These are phyloP conservation scores for Kregervanrija fluxuum DNA, from an alignment of 805 yeast genomes.

Conservation along the genomic window DNA sequence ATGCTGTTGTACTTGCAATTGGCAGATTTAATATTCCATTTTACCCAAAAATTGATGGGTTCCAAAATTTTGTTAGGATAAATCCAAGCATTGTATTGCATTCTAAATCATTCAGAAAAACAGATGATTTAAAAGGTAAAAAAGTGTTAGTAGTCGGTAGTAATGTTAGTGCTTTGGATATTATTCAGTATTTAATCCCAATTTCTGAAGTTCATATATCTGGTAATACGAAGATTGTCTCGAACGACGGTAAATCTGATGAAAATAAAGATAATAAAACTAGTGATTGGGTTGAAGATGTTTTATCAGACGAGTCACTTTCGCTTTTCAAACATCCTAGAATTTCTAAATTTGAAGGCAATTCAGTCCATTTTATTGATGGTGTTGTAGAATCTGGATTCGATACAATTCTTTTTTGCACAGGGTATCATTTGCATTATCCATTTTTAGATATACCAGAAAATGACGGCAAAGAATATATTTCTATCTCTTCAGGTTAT, in stretches of 20 bases:
- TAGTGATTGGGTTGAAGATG: slow-evolving; percentile 30
- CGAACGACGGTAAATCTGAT: background rate
- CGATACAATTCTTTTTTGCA: slow-evolving; percentile 39
- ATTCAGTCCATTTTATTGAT: slow-evolving; percentile 25
- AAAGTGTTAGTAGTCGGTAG: slow-evolving; percentile 28
- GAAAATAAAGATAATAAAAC: background rate
- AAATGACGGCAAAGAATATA: slow-evolving; percentile 12
- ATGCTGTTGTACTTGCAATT: slow-evolving; percentile 33
- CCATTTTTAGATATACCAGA: slow-evolving; percentile 31
- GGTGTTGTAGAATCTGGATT: slow-evolving; percentile 24
- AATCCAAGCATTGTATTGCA: slow-evolving; percentile 26
- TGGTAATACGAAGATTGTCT: background rate
- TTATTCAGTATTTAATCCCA: slow-evolving; percentile 35
- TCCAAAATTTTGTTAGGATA: slow-evolving; percentile 24
- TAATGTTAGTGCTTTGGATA: slow-evolving; percentile 63
- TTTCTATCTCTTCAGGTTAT: slow-evolving; percentile 29
- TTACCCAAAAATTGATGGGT: slow-evolving; percentile 29
- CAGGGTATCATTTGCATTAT: slow-evolving; percentile 41
- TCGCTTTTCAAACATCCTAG: slow-evolving; percentile 27
- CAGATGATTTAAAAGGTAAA: slow-evolving; percentile 22
- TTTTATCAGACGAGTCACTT: slow-evolving; percentile 26
- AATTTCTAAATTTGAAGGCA: slow-evolving; percentile 20
- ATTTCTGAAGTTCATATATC: slow-evolving; percentile 9
- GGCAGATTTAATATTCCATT: slow-evolving; percentile 37
- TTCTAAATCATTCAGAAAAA: slow-evolving; percentile 23